Base-by-base conservation (phyloP, 1,139 yeast genomes). In the Magnusiomyces ingens region DNA sequence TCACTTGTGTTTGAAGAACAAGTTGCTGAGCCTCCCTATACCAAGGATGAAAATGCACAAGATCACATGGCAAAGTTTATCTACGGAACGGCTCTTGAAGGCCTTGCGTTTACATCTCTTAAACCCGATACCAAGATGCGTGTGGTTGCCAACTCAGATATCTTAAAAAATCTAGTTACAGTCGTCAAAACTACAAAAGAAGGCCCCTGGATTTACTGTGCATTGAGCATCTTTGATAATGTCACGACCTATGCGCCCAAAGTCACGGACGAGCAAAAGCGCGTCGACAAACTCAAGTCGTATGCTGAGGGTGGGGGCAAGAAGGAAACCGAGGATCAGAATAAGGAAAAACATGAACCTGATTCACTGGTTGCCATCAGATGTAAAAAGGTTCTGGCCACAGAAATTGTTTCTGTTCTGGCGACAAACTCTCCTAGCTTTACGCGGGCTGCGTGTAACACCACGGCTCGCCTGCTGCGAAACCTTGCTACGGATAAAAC, bases 61-160 rank as follows among this genome's bases (percentile, higher is more conserved):
- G 49, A 46, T 37, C 15, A n/a, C 21, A 29, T 17, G 57, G 53
- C 36, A 32, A 6, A 29, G 40, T 4, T 18, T 15, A 45, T 45
- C 2, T 59, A 58, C 45, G 60, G 63, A 43, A 57, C 60, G 13
- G 72, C 73, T 2, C 50, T 71, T 37, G 75, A 72, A 54, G 74
- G 73, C 1, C 64, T 71, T 37, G 72, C 74, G 2, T 67, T 69
- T 53, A 65, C 75, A 2, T 64, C 73, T 3, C 48, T 66, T 22
- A 56, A 68, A 22, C 57, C 64, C 3, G 54, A 60, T 13, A 72
- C 70, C 40, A 67, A 68, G 51, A 48, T 54, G 48, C 58, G 67
- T n/a, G 38, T 66, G n/a, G 57, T 56, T 21, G 54, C 52, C 1
- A 62, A 64, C 49, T 49, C 46, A 2, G 51, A 45, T 15, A 57